Percentiles rank a stretch among this genome's conserved stretches.
Conservation (phyloP, 1,284 basidiomycete species). For the Apiotrichum montevideense region DNA sequence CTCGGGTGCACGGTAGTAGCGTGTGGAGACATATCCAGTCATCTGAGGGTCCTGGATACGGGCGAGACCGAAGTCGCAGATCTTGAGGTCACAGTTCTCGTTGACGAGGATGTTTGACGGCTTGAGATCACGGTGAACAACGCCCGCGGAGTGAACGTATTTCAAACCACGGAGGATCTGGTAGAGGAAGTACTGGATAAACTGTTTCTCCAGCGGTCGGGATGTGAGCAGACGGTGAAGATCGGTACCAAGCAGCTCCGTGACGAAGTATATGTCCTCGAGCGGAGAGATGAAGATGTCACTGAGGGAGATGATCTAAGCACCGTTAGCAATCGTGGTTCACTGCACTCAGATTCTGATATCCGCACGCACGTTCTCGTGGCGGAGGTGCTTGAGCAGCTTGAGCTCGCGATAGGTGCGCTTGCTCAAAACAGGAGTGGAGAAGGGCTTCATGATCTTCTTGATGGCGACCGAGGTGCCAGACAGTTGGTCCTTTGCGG, state of each 20-base stretch:
- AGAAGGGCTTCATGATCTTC: constrained; percentile 99
- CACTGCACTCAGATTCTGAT: neutral
- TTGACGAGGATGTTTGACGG: constrained; percentile 99
- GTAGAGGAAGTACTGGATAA: constrained; percentile 99
- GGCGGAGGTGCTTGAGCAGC: constrained; percentile 95
- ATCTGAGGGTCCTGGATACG: constrained; percentile 91
- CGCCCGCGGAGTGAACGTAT: constrained; percentile 98
- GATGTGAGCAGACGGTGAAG: constrained; percentile 94
- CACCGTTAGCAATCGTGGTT: constrained; percentile 2
- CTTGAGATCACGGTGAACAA: constrained; percentile 99
- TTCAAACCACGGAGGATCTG: constrained; percentile 97
- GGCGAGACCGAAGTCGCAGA: constrained; percentile 97
- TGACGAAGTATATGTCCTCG: constrained; percentile 98
- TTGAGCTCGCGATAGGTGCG: constrained; percentile 98
- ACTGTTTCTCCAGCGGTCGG: constrained; percentile 96
- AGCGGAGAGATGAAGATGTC: constrained; percentile 99
- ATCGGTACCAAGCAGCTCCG: constrained; percentile 97
- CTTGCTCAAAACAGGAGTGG: constrained; percentile 95
- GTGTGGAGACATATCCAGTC: constrained; percentile 98
- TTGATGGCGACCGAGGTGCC: constrained; percentile 93
- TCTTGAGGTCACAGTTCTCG: constrained; percentile 99
- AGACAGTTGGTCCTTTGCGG: constrained; percentile 95
- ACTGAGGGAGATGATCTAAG: constrained; percentile 91
- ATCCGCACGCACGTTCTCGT: constrained; percentile 73
- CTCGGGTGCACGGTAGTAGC: constrained; percentile 98